phyloP scores from a whole-genome alignment of 805 yeast species.

The Ogataea zsoltii region DNA sequence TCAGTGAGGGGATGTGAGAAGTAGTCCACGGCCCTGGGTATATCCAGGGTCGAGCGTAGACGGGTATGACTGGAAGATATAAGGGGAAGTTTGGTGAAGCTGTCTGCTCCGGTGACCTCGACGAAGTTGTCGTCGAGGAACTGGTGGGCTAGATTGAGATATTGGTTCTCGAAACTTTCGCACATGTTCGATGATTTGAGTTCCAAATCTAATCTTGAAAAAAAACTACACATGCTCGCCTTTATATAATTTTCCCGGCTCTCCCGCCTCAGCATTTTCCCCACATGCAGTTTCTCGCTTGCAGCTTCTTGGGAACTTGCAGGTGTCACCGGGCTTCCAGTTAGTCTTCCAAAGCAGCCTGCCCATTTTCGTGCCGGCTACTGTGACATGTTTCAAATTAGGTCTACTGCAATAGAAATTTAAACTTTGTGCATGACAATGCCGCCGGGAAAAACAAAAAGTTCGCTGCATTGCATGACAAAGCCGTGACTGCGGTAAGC shows the following conservation, averaged over 20 bases:
- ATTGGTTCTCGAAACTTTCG: constrained; percentile 1
- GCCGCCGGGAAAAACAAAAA: background rate
- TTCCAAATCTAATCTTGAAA: too few species aligned
- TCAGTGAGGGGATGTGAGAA: constrained; percentile 39
- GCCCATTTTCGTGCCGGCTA: background rate
- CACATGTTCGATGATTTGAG: too few species aligned
- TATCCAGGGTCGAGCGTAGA: constrained; percentile 11
- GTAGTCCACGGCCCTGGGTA: constrained; percentile 40
- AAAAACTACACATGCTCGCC: background rate
- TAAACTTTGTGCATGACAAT: background rate
- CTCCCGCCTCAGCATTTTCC: background rate
- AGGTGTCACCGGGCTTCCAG: background rate
- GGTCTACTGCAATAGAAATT: background rate
- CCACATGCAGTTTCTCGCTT: background rate
- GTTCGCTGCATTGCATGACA: constrained; percentile 1
- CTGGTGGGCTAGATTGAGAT: constrained; percentile 28
- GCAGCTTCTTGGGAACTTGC: too few species aligned
- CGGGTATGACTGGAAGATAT: constrained; percentile 20
- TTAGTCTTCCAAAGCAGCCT: constrained; percentile 1
- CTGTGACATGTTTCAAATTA: constrained; percentile 1
- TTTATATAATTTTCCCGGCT: background rate
- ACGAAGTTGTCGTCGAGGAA: constrained; percentile 34
- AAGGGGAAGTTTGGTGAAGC: constrained; percentile 28
- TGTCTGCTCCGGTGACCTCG: constrained; percentile 20
- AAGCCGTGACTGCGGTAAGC: background rate